Percentiles rank a stretch among this genome's conserved stretches.
These are phyloP conservation scores for Penicillium robsamsonii DNA, from an alignment of 495 filamentous ascomycete genomes.

Conservation along the genomic window DNA sequence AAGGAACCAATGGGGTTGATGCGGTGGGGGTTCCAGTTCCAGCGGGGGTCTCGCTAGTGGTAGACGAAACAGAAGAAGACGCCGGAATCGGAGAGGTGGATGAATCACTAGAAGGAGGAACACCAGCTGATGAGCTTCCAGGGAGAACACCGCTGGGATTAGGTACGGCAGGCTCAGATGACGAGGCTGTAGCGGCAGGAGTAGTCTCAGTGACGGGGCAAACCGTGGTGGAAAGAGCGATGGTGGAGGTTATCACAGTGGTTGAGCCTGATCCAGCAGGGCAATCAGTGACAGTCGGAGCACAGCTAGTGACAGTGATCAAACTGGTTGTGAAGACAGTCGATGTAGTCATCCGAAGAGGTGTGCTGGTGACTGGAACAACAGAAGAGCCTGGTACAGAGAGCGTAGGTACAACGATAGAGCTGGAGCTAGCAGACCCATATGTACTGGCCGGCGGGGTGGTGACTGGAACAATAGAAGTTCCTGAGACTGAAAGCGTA, in stretches of 20 bases:
- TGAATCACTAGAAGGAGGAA: neutral
- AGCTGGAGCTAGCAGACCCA: constrained; percentile 9
- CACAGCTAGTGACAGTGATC: constrained; percentile 58
- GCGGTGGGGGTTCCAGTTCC: neutral
- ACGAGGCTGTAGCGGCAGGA: constrained; percentile 12
- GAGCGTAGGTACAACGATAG: neutral
- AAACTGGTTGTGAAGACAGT: constrained; percentile 55
- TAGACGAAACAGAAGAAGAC: neutral
- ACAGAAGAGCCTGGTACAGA: constrained; percentile 7
- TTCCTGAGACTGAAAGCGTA: too few relatives aligned
- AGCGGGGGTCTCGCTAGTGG: neutral
- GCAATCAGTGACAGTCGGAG: constrained; percentile 57
- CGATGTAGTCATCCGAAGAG: constrained; percentile 17
- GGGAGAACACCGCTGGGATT: constrained; percentile 1
- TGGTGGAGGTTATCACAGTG: constrained; percentile 52
- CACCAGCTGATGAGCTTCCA: neutral
- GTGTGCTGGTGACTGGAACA: constrained; percentile 14
- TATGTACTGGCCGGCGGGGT: neutral
- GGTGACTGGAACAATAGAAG: too few relatives aligned
- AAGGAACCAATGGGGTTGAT: constrained; percentile 9
- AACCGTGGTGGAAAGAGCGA: constrained; percentile 60
- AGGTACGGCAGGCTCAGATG: constrained; percentile 5
- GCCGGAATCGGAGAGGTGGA: neutral
- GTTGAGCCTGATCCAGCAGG: constrained; percentile 45
- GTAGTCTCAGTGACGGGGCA: constrained; percentile 52